Percentiles rank a stretch among this genome's conserved stretches.
These are phyloP conservation scores for Tripterygium wilfordii DNA, from an alignment of 177 flowering plant genomes.

Conservation along the genomic window DNA sequence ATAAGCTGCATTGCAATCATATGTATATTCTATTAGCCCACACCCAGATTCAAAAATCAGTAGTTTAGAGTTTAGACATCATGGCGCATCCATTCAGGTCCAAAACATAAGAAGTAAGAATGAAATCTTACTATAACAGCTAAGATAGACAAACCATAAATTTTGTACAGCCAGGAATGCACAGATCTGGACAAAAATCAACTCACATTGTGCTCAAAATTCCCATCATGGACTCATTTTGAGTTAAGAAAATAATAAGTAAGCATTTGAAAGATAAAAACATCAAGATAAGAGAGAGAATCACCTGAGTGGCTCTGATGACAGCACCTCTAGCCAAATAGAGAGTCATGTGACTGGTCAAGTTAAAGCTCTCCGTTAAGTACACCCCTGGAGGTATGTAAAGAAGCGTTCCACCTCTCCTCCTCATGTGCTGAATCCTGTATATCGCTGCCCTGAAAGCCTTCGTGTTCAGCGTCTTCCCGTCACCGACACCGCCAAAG, in stretches of 20 bases:
- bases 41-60: neutral
- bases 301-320: constrained; percentile 78
- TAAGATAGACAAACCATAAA: too few species aligned
- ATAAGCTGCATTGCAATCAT: neutral
- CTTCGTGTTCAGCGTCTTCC: constrained; percentile 66
- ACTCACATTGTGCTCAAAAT: too few species aligned
- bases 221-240: too few species aligned
- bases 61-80: too few species aligned
- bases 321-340: constrained; percentile 79
- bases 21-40: neutral
- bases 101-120: too few species aligned
- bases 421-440: constrained; percentile 64
- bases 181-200: too few species aligned
- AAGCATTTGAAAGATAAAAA: too few species aligned
- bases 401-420: constrained; percentile 81
- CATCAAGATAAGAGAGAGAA: neutral
- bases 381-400: constrained; percentile 86
- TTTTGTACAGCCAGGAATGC: too few species aligned
- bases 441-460: constrained; percentile 77
- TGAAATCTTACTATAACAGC: too few species aligned
- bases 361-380: constrained; percentile 71
- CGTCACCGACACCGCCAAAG: constrained; percentile 91
- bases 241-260: too few species aligned
- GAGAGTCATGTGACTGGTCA: constrained; percentile 91
- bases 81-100: too few species aligned